Percentiles rank a stretch among this genome's conserved stretches.
phyloP scores from a whole-genome alignment of 2,329 filamentous ascomycete genomes.

The Mycocentrospora acerina region DNA sequence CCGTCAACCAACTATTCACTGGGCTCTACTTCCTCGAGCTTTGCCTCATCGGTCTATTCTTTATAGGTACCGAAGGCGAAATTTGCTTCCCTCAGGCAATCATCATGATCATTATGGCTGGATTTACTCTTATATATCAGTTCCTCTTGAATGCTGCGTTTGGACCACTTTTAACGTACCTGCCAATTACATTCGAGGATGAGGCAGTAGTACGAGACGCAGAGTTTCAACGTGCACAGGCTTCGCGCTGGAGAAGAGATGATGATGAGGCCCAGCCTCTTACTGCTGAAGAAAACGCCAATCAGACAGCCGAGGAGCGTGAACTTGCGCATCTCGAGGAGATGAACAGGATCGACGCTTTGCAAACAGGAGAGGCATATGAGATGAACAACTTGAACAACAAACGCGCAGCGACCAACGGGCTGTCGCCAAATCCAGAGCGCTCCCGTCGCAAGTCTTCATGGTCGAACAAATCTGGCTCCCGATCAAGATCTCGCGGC shows the following conservation, averaged over 20 bases:
- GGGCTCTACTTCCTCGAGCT: slow-evolving; percentile 95
- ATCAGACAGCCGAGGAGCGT: slow-evolving; percentile 30
- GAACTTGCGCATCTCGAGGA: slow-evolving; percentile 38
- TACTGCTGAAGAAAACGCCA: slow-evolving; percentile 35
- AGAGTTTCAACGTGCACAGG: slow-evolving; percentile 79
- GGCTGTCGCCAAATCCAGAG: slow-evolving; percentile 15
- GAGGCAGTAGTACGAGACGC: slow-evolving; percentile 90
- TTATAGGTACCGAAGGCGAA: slow-evolving; percentile 64
- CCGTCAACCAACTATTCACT: slow-evolving; percentile 93
- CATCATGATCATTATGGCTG: slow-evolving; percentile 74
- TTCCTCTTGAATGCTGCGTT: slow-evolving; percentile 80
- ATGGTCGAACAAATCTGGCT: slow-evolving; percentile 34
- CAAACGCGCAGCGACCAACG: slow-evolving; percentile 7
- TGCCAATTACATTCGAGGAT: slow-evolving; percentile 94
- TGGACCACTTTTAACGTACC: slow-evolving; percentile 78
- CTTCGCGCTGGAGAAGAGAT: slow-evolving; percentile 63
- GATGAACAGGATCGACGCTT: slow-evolving; percentile 12
- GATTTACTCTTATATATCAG: slow-evolving; percentile 77
- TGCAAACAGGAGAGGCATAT: slow-evolving; percentile 19
- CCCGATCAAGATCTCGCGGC: slow-evolving; percentile 25
- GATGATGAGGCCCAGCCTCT: slow-evolving; percentile 52
- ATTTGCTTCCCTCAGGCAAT: slow-evolving; percentile 76
- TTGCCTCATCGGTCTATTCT: slow-evolving; percentile 85
- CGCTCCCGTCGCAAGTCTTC: slow-evolving; percentile 20
- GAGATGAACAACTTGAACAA: slow-evolving; percentile 33